phyloP scores from a whole-genome alignment of 2,329 filamentous ascomycete genomes.

The Triangularia setosa region DNA sequence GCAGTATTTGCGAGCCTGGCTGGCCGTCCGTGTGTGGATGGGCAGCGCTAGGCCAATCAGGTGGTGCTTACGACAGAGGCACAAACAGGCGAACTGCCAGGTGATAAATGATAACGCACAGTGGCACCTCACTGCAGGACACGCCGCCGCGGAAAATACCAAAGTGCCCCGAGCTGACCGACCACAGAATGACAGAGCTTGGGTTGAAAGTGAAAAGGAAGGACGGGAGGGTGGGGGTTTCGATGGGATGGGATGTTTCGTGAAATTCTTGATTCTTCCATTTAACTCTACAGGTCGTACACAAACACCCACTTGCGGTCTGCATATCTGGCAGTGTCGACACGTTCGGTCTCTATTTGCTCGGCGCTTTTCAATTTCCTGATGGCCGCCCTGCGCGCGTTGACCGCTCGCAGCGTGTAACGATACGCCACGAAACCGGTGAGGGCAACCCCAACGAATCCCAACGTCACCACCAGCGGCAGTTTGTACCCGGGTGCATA shows the following conservation, averaged over 20 bases:
- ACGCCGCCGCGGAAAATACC: background rate
- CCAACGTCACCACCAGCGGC: conserved; percentile 33
- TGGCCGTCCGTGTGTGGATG: no score
- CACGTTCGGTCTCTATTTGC: conserved; percentile 1
- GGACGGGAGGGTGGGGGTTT: background rate
- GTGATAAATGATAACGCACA: background rate
- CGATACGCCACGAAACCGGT: conserved; percentile 33
- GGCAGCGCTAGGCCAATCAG: background rate
- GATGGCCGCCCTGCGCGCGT: conserved; percentile 9
- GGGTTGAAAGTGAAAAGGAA: background rate
- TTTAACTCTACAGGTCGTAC: conserved; percentile 1
- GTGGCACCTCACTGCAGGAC: background rate
- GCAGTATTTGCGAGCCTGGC: no score
- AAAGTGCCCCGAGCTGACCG: background rate
- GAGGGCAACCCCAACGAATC: conserved; percentile 29
- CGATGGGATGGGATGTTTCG: no score
- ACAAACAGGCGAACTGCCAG: background rate
- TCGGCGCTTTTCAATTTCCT: conserved; percentile 5
- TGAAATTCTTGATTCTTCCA: background rate
- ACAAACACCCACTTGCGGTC: conserved; percentile 10
- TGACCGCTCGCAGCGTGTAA: conserved; percentile 18
- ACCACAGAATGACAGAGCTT: background rate
- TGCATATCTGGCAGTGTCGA: conserved; percentile 6
- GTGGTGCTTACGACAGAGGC: background rate
- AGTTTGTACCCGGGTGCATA: conserved; percentile 32